These are phyloP conservation scores for Tuber borchii DNA, from an alignment of 495 filamentous ascomycete species.

Conservation along the genomic window DNA sequence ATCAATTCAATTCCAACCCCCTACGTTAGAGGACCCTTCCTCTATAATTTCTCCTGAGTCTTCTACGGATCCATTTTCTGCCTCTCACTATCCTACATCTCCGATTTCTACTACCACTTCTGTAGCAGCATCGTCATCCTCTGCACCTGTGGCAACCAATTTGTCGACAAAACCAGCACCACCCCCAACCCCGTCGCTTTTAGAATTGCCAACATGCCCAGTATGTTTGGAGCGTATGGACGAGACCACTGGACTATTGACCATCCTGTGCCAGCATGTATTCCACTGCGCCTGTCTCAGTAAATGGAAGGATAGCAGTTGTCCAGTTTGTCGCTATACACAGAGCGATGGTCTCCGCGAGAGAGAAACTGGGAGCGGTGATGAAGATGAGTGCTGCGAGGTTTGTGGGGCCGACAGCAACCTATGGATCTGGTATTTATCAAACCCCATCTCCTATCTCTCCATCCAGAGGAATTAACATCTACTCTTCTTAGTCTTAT, in stretches of 20 bases:
- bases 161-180: conserved; percentile 74
- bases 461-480: background rate
- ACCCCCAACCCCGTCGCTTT: conserved; percentile 79
- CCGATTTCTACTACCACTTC: conserved; percentile 12
- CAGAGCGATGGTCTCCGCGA: conserved; percentile 45
- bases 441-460: background rate
- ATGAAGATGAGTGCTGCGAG: conserved; percentile 37
- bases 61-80: conserved; percentile 60
- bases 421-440: conserved; percentile 62
- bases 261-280: conserved; percentile 94
- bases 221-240: conserved; percentile 98
- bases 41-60: conserved; percentile 53
- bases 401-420: conserved; percentile 56
- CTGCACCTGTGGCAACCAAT: conserved; percentile 50
- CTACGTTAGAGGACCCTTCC: conserved; percentile 37
- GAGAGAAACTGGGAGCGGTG: conserved; percentile 34
- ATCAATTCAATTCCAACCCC: conserved; percentile 62
- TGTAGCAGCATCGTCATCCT: conserved; percentile 46
- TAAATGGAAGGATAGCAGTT: conserved; percentile 91
- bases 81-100: conserved; percentile 43
- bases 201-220: conserved; percentile 91
- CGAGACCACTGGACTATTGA: conserved; percentile 87
- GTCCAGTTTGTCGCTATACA: conserved; percentile 90
- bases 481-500: conserved; percentile 63
- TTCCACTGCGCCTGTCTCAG: conserved; percentile 96